Conservation (phyloP, 805 yeast genomes). For the Tetrapisispora namnaoensis region DNA sequence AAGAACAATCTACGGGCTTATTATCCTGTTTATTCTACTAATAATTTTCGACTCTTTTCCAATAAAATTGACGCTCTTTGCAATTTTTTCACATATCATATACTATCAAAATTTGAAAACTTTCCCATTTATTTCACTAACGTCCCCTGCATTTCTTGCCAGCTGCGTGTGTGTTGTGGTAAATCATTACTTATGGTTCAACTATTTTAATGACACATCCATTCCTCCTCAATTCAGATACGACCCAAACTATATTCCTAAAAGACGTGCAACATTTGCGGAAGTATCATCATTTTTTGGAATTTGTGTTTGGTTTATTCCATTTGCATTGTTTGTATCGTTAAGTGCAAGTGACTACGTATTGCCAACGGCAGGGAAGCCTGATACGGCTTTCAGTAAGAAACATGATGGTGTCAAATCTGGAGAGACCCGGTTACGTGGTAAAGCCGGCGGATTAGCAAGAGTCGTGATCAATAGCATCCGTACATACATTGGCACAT, state of each 20-base stretch:
- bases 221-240: constrained; percentile 61
- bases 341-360: constrained; percentile 86
- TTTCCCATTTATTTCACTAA: constrained; percentile 76
- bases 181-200: constrained; percentile 88
- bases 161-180: constrained; percentile 64
- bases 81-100: constrained; percentile 59
- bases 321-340: constrained; percentile 84
- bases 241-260: constrained; percentile 49
- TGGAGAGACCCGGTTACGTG: constrained; percentile 27
- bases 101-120: constrained; percentile 68
- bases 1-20: constrained; percentile 53
- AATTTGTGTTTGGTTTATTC: constrained; percentile 85
- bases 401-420: constrained; percentile 27
- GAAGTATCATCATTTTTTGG: constrained; percentile 96
- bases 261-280: constrained; percentile 67
- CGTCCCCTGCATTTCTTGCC: constrained; percentile 58
- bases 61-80: constrained; percentile 50
- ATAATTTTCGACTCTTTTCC: constrained; percentile 76
- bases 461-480: constrained; percentile 50
- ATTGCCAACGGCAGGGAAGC: constrained; percentile 46
- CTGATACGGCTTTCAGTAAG: constrained; percentile 15
- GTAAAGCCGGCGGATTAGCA: constrained; percentile 54
- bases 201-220: constrained; percentile 56
- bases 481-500: constrained; percentile 39
- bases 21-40: constrained; percentile 44